Conservation (phyloP, 345 rosid species). For the Pugionium cornutum region DNA sequence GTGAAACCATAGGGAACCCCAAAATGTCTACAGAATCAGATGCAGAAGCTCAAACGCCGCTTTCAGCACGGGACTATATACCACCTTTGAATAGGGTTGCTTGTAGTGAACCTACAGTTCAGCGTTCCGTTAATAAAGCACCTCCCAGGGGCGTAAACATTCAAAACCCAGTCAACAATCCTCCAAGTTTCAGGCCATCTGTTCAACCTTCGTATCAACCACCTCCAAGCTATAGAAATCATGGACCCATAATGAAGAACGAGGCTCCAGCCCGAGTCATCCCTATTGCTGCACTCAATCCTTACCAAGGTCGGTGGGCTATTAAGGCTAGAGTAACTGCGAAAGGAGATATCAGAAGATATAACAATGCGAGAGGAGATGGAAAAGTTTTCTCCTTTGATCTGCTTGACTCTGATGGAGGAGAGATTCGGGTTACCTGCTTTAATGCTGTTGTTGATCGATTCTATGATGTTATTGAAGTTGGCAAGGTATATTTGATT, state of each 20-base stretch:
- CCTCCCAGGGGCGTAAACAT: constrained; percentile 38
- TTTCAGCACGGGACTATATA: constrained; percentile 41
- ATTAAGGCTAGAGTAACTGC: constrained; percentile 92
- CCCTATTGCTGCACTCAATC: constrained; percentile 82
- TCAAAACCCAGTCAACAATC: constrained; percentile 44
- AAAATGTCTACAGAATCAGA: constrained; percentile 49
- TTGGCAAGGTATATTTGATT: constrained; percentile 77
- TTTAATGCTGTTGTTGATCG: constrained; percentile 85
- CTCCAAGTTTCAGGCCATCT: constrained; percentile 56
- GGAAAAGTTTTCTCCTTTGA: constrained; percentile 92
- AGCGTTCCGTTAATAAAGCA: constrained; percentile 44
- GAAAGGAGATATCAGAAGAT: constrained; percentile 83
- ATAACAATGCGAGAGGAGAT: constrained; percentile 87
- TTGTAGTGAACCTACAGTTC: constrained; percentile 33
- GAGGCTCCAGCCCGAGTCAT: constrained; percentile 84
- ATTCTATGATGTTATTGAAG: constrained; percentile 71
- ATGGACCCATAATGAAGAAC: constrained; percentile 80
- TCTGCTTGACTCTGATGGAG: constrained; percentile 90
- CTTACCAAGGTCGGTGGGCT: constrained; percentile 94
- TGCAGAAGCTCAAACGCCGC: constrained; percentile 43
- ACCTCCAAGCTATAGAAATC: constrained; percentile 69
- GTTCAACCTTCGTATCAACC: constrained; percentile 84
- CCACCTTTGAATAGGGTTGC: constrained; percentile 38
- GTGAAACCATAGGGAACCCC: constrained; percentile 78
- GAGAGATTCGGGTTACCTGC: constrained; percentile 87